Evolutionary conservation across 1,139 yeast species (phyloP), one percentile per base, ranked within the genome.

Genomic region (Yamadazyma conglobata): DNA sequence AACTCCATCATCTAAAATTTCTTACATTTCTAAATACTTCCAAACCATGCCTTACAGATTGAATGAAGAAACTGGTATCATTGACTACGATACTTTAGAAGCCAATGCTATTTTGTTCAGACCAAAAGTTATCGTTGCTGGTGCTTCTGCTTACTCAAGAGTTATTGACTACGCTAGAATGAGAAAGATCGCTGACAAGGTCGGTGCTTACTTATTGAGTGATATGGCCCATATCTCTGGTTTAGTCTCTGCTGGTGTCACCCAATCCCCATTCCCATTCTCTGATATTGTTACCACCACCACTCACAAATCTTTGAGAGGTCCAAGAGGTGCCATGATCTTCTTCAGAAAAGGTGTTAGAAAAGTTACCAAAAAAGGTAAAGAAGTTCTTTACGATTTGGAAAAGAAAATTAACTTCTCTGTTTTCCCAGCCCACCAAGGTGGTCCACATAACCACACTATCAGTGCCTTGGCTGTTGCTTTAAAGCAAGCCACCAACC

Each of bases 191-290:
- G 95, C 96, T 37, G 93, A 87, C 61, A 82, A 78, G 56, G 94
- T 89, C 43, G 95, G 95, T 40, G 96, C 96, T 31, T 88, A 87
- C 61, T 72, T 89, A 42, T 70, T 89, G 56, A 80, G 86, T 39
- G 97, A 89, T 60, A 89, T 89, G 96, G 96, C 97, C 29, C 97
- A 89, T 58, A 89, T 86, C 46, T 86, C 96, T 18, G 97, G 97
- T 47, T 72, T 89, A 46, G 87, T 89, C 40, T 83, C 96, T 41
- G 96, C 96, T 36, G 88, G 86, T 44, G 96, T 88, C 37, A 83
- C 89, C 29, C 87, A 82, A 34, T 82, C 95, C 29, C 97, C 97
- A 40, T 89, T 89, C 72, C 91, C 87, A 56, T 81, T 79, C 63
- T 86, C 96, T 32, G 97, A 89, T 57, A 84, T 89, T 44, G 97